phyloP scores from a whole-genome alignment of 805 yeast species.

The baker's yeast (Saccharomyces cerevisiae) region DNA sequence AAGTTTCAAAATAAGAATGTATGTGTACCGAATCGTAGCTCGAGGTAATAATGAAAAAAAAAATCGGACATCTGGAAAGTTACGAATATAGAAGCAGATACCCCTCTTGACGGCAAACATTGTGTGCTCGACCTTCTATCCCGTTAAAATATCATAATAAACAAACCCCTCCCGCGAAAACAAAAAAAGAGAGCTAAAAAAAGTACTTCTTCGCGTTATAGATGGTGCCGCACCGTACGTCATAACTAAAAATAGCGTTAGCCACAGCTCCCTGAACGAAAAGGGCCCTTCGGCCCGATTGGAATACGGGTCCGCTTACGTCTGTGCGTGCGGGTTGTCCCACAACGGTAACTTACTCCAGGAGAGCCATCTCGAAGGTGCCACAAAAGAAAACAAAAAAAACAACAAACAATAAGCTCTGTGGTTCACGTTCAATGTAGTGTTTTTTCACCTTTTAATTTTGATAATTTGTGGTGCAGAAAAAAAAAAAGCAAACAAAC shows the following conservation, averaged over 20 bases:
- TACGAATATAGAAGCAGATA: too few relatives aligned
- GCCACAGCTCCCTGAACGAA: not conserved
- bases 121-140: too few relatives aligned
- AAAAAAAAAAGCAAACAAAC: not conserved
- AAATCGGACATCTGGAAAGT: too few relatives aligned
- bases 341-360: not conserved
- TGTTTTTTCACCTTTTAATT: not conserved
- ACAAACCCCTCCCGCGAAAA: not conserved
- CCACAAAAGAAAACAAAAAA: not conserved
- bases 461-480: not conserved
- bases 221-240: not conserved
- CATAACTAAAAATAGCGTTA: not conserved
- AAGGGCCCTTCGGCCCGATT: not conserved
- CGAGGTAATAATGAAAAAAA: too few relatives aligned
- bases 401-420: not conserved
- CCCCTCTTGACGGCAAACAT: too few relatives aligned
- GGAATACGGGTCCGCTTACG: not conserved
- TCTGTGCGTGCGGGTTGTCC: not conserved
- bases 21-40: too few relatives aligned
- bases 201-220: not conserved
- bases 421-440: not conserved
- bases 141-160: too few relatives aligned
- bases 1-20: too few relatives aligned
- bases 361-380: not conserved
- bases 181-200: not conserved